phyloP scores from a whole-genome alignment of 805 yeast species.

The Wickerhamiella occidentalis region DNA sequence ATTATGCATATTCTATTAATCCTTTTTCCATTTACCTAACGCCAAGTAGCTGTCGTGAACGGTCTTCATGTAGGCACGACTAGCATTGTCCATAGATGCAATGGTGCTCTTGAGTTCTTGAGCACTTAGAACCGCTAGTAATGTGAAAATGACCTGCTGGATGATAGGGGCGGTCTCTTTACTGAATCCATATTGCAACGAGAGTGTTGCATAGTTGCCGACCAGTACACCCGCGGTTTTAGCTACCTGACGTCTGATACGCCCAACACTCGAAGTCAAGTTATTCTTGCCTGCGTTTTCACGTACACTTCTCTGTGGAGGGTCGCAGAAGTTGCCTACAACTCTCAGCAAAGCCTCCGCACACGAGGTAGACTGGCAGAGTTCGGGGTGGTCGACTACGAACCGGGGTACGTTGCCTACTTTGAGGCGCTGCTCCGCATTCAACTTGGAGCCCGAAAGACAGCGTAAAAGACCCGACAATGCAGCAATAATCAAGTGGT shows the following conservation, averaged over 20 bases:
- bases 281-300: slow-evolving; percentile 27
- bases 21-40: slow-evolving; percentile 72
- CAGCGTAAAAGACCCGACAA: slow-evolving; percentile 41
- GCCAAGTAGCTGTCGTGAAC: slow-evolving; percentile 62
- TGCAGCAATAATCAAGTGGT: slow-evolving; percentile 47
- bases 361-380: slow-evolving; percentile 15
- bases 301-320: slow-evolving; percentile 32
- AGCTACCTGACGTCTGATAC: slow-evolving; percentile 36
- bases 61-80: slow-evolving; percentile 53
- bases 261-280: slow-evolving; percentile 43
- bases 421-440: slow-evolving; percentile 10
- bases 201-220: slow-evolving; percentile 49
- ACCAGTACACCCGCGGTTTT: slow-evolving; percentile 29
- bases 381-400: neutral
- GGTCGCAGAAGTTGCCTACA: slow-evolving; percentile 62
- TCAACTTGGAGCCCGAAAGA: slow-evolving; percentile 25
- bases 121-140: slow-evolving; percentile 58
- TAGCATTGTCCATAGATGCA: slow-evolving; percentile 53
- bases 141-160: slow-evolving; percentile 43
- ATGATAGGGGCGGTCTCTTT: slow-evolving; percentile 38
- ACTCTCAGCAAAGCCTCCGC: slow-evolving; percentile 39
- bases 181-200: slow-evolving; percentile 40
- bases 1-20: slow-evolving; percentile 24
- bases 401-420: neutral
- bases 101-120: slow-evolving; percentile 53